Conservation (phyloP, 345 rosid genomes). For the Sonneratia caseolaris region DNA sequence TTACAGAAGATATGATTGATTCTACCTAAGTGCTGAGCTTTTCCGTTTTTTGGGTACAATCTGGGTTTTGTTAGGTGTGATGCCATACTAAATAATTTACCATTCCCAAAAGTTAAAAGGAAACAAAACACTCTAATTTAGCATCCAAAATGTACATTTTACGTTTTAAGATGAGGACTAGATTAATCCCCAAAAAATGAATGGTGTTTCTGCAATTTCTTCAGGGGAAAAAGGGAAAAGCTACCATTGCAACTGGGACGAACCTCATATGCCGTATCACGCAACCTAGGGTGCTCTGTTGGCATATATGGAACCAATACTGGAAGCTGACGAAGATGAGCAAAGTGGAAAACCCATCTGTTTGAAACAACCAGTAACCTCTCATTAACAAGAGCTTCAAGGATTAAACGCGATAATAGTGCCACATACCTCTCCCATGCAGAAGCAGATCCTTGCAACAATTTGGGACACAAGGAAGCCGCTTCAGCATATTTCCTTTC, state of each 20-base stretch:
- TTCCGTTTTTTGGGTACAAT: neutral
- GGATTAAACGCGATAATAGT: slow-evolving; percentile 1
- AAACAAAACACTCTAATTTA: neutral
- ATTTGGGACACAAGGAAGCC: slow-evolving; percentile 93
- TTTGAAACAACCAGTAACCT: slow-evolving; percentile 17
- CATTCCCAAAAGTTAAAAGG: neutral
- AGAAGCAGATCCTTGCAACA: slow-evolving; percentile 84
- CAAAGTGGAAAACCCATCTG: slow-evolving; percentile 99
- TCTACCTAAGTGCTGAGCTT: neutral
- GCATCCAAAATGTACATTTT: neutral
- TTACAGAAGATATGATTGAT: neutral
- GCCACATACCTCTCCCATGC: slow-evolving; percentile 89
- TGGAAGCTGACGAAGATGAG: slow-evolving; percentile 96
- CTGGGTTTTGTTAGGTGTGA: neutral
- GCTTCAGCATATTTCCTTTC: slow-evolving; percentile 97
- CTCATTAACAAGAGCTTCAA: slow-evolving; percentile 14
- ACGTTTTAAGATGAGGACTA: neutral
- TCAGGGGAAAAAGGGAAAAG: neutral
- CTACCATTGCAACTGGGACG: slow-evolving; percentile 4
- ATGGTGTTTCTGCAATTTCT: neutral
- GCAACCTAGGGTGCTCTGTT: slow-evolving; percentile 78
- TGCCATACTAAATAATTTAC: neutral
- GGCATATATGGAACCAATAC: slow-evolving; percentile 94
- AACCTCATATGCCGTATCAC: slow-evolving; percentile 99
- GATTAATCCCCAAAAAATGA: neutral